Evolutionary conservation across 495 filamentous ascomycete genomes (phyloP), one percentile per base, ranked within the genome.

Genomic region (Annulohypoxylon nitens): DNA sequence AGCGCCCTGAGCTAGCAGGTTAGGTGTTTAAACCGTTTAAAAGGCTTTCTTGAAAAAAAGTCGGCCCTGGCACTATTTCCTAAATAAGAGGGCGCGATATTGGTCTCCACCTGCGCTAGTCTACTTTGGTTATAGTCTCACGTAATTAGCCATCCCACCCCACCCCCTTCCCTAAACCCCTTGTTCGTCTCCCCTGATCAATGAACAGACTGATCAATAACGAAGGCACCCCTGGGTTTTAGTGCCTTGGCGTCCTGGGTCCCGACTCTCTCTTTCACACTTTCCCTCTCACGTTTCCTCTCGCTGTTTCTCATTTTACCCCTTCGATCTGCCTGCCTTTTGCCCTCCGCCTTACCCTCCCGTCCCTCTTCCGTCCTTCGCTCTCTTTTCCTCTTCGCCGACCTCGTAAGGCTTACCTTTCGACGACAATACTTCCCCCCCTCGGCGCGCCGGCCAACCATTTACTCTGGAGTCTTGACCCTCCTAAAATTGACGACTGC

Each of bases 301-400:
- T 50, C 67, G 62, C 61, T 70, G 72, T 67, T 75, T 75, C 72
- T 75, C 72, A 75, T 75, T 75, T 75, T 71, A 67, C 72, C 70
- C 72, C 67, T 75, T 71, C 72, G 65, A 71, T 59, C 72, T 71
- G 61, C 61, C 18, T 50, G n/a, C 20, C 66, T 53, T 37, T 60
- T 62, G 59, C 65, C 53, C 55, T 69, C 51, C 72, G 64, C 72
- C 71, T 45, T 74, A 65, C 66, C 60, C 66, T 54, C 47, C 71
- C 43, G n/a, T 47, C 43, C 43, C 43, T 47, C 39, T 43, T 50
- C 48, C 71, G 71, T 70, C 71, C 62, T 64, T 74, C 71, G 71
- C 71, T 74, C 66, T 67, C 62, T 71, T 75, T 63, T 75, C 72
- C 72, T 59, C 55, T 68, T 68, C 72, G 72, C 72, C 72, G 72